Evolutionary conservation across 2,329 filamentous ascomycete genomes (phyloP).

Genomic region (Juglanconis sp.): DNA sequence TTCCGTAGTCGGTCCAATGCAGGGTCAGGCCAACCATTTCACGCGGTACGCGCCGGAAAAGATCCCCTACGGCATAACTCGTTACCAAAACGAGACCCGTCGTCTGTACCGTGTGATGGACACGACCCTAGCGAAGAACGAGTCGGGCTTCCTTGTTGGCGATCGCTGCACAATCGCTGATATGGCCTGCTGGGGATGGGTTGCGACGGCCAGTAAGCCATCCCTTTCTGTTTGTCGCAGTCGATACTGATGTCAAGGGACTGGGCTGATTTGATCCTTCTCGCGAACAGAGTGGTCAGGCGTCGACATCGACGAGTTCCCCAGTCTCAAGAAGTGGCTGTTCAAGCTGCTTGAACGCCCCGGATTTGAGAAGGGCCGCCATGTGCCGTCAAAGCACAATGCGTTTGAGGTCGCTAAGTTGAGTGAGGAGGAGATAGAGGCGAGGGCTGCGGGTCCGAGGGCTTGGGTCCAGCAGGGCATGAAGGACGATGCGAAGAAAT

Average conservation of each 20-base stretch:
- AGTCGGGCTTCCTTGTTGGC: slow-evolving; percentile 60
- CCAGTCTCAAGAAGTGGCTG: slow-evolving; percentile 73
- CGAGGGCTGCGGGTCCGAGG: slow-evolving; percentile 43
- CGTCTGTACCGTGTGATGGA: slow-evolving; percentile 70
- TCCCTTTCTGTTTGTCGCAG: too few species aligned
- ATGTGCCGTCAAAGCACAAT: slow-evolving; percentile 63
- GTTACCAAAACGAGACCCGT: slow-evolving; percentile 81
- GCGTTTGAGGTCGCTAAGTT: slow-evolving; percentile 40
- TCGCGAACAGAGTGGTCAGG: slow-evolving; percentile 55
- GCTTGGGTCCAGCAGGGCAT: slow-evolving; percentile 64
- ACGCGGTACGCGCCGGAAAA: slow-evolving; percentile 75
- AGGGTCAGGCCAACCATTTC: slow-evolving; percentile 81
- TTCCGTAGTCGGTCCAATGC: slow-evolving; percentile 68
- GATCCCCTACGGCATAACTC: slow-evolving; percentile 77
- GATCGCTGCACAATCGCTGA: slow-evolving; percentile 73
- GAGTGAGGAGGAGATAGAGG: slow-evolving; percentile 46
- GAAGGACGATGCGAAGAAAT: slow-evolving; percentile 55
- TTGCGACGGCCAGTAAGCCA: slow-evolving; percentile 49
- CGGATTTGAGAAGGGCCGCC: slow-evolving; percentile 68
- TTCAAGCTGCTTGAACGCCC: slow-evolving; percentile 66
- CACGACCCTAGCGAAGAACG: slow-evolving; percentile 59
- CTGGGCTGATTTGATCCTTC: background rate
- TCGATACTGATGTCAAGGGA: background rate
- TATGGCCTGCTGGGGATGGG: slow-evolving; percentile 78
- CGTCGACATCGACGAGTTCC: slow-evolving; percentile 72